A percentile compares a stretch with the other conserved stretches of the same genome.
Evolutionary conservation across 805 yeast genomes (phyloP).

Genomic region (Spathaspora hagerdaliae): DNA sequence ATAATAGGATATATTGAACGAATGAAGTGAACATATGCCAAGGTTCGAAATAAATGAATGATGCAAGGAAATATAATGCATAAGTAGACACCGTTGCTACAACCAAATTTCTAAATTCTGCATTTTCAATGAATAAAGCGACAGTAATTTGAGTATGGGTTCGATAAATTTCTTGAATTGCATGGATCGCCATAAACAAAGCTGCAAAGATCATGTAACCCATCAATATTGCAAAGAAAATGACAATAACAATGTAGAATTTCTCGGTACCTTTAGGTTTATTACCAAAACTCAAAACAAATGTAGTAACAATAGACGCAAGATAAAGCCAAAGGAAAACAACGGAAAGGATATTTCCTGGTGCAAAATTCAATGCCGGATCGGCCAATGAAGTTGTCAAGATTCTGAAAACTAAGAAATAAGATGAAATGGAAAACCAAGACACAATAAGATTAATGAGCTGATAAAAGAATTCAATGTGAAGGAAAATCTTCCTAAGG

Average conservation of each 20-base stretch:
- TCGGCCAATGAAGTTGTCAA: conserved; percentile 50
- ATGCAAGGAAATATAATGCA: conserved; percentile 56
- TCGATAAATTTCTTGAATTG: conserved; percentile 35
- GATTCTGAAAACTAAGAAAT: conserved; percentile 59
- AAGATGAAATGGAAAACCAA: conserved; percentile 64
- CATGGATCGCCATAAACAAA: conserved; percentile 52
- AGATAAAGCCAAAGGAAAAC: conserved; percentile 53
- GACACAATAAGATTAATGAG: conserved; percentile 50
- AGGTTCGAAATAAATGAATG: conserved; percentile 58
- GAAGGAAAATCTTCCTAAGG: conserved; percentile 47
- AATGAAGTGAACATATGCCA: conserved; percentile 64
- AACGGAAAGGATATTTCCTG: conserved; percentile 47
- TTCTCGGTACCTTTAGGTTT: conserved; percentile 58
- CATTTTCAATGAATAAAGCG: conserved; percentile 41
- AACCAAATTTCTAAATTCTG: conserved; percentile 45
- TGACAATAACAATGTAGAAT: conserved; percentile 49
- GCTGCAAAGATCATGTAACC: conserved; percentile 57
- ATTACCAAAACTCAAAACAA: conserved; percentile 61
- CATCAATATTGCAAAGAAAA: conserved; percentile 58
- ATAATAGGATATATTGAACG: conserved; percentile 45
- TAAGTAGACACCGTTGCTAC: conserved; percentile 60
- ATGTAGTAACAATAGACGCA: conserved; percentile 55
- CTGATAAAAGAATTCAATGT: conserved; percentile 55
- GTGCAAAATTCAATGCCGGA: conserved; percentile 35
- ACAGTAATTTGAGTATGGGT: conserved; percentile 40